Percentiles rank a stretch among this genome's conserved stretches.
Evolutionary conservation across 2,329 filamentous ascomycete genomes (phyloP).

Genomic region (Samsoniella hepiali): DNA sequence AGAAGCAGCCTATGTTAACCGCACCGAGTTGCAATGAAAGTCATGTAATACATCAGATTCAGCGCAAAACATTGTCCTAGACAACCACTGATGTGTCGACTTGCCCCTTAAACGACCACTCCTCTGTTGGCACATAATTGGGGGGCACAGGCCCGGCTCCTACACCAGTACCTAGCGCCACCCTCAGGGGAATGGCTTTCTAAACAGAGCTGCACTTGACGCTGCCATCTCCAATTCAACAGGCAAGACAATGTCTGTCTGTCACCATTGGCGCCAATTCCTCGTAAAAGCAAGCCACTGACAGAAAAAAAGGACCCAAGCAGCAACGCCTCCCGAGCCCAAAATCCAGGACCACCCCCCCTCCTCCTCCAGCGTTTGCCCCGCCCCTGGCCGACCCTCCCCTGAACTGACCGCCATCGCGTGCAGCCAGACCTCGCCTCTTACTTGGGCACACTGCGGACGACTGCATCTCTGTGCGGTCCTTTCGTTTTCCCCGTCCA

Average conservation of each 20-base stretch:
- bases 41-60: no score
- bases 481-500: not conserved
- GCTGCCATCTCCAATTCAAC: not conserved
- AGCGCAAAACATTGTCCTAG: no score
- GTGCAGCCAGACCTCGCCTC: constrained; percentile 8
- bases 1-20: no score
- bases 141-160: not conserved
- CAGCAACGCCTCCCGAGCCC: not conserved
- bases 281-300: not conserved
- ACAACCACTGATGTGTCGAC: no score
- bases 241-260: not conserved
- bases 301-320: not conserved
- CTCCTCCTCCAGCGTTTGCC: constrained; percentile 4
- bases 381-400: constrained; percentile 5
- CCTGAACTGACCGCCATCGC: constrained; percentile 20
- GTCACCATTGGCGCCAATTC: not conserved
- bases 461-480: not conserved
- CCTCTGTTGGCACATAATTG: not conserved
- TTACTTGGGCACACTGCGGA: not conserved
- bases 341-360: not conserved
- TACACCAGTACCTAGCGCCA: not conserved
- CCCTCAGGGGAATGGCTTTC: not conserved
- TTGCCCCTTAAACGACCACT: not conserved
- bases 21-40: no score
- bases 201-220: not conserved